A percentile compares a stretch with the other conserved stretches of the same genome.
phyloP scores from a whole-genome alignment of 192 early-diverging fungal genomes.

The Coemansia aciculifera region DNA sequence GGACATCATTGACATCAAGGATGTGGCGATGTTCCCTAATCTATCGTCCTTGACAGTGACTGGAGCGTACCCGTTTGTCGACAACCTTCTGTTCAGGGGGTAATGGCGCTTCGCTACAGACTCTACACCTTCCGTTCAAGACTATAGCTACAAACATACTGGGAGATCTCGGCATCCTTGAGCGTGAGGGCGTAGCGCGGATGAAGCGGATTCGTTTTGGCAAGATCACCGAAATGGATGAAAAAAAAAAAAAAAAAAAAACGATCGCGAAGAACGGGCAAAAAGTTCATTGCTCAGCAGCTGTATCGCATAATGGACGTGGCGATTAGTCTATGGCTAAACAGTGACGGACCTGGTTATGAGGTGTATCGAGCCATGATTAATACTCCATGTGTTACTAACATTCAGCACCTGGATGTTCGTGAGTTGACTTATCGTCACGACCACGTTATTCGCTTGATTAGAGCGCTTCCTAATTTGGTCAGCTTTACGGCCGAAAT shows the following conservation, averaged over 20 bases:
- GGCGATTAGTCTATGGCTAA: background rate
- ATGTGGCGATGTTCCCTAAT: background rate
- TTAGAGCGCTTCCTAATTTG: background rate
- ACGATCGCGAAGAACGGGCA: background rate
- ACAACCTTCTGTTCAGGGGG: background rate
- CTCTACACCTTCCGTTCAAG: background rate
- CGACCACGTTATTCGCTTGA: background rate
- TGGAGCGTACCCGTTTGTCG: background rate
- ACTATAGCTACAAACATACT: background rate
- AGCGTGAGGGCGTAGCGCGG: background rate
- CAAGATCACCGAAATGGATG: background rate
- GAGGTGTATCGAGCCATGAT: background rate
- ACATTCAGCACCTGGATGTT: background rate
- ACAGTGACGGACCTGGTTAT: background rate
- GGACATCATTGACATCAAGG: background rate
- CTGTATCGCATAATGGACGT: background rate
- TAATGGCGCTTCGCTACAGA: background rate
- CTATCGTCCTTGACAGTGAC: background rate
- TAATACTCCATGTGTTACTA: background rate
- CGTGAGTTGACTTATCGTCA: background rate
- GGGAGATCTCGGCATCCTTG: background rate
- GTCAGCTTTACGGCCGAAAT: background rate
- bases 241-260: too few species aligned
- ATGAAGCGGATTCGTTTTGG: background rate
- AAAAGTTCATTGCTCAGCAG: background rate